Conservation (phyloP, 768 basidiomycete genomes). For the Pulveroboletus frians region DNA sequence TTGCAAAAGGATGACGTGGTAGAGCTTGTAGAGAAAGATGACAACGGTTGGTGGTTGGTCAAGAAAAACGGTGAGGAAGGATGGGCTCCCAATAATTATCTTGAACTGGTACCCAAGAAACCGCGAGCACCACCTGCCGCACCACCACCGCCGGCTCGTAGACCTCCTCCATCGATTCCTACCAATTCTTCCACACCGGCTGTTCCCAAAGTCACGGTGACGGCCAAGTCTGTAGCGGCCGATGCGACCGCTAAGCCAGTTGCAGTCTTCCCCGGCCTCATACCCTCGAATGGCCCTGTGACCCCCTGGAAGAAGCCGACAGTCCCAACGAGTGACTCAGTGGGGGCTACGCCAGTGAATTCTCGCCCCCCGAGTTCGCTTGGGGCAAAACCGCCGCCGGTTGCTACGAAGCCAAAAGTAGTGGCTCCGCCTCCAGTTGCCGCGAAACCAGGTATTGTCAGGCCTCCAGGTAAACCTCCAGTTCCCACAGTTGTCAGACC, state of each 20-base stretch:
- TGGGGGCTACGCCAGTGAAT: constrained; percentile 36
- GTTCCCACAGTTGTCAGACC: constrained; percentile 56
- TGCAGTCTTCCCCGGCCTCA: constrained; percentile 78
- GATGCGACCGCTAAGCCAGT: constrained; percentile 70
- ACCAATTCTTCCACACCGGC: constrained; percentile 32
- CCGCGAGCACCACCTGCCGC: constrained; percentile 61
- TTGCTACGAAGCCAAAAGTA: constrained; percentile 61
- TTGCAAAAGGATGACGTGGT: constrained; percentile 88
- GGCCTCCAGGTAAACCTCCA: constrained; percentile 54
- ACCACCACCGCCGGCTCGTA: constrained; percentile 59
- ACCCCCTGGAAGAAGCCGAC: constrained; percentile 69
- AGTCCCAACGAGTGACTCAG: constrained; percentile 30
- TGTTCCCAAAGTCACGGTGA: constrained; percentile 31
- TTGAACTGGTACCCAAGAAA: constrained; percentile 71
- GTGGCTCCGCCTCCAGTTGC: constrained; percentile 52
- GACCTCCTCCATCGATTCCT: constrained; percentile 42
- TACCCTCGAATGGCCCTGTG: constrained; percentile 58
- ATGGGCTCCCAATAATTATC: constrained; percentile 94
- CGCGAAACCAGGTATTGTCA: constrained; percentile 48
- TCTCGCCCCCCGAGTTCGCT: constrained; percentile 51
- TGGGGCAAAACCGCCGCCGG: constrained; percentile 50
- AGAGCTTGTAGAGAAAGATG: constrained; percentile 85
- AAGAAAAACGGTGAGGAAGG: constrained; percentile 79
- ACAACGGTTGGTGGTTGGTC: constrained; percentile 98
- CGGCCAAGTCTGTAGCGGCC: constrained; percentile 45